Base-by-base conservation (phyloP, 1,284 basidiomycete genomes). In the Rhodotorula sp. region DNA sequence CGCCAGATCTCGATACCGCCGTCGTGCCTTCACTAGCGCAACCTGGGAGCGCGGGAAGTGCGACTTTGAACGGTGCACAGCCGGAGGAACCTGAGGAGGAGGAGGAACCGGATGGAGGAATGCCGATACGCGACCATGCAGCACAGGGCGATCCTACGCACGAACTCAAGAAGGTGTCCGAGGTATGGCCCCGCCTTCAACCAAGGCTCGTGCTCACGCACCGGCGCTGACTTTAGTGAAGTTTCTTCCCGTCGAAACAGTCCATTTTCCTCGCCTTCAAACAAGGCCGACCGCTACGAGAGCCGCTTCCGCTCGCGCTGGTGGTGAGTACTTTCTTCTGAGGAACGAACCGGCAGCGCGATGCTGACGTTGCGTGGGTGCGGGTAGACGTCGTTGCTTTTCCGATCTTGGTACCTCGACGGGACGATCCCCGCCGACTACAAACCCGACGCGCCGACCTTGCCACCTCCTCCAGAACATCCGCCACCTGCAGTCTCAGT, bases 211-310 rank as follows among this genome's bases (percentile, higher is more conserved):
- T 45, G 23, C 16, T 8, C 26, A 21, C 5, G 23, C n/a, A 10
- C 43, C 10, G n/a, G 4, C 48, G 34, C 38, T 28, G 31, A 45
- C 28, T n/a, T 16, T 6, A 57, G 34, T 2, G 8, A 10, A 43
- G 28, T 5, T 16, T 38, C n/a, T 15, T 3, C 7, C 16, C 5
- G 23, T 15, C 12, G 34, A 43, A 12, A 5, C 52, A 72, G 68
- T 59, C 67, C 62, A 74, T 76, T 28, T 66, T 76, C 48, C 57
- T 73, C 59, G 75, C 75, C 8, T 76, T 76, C 69, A 75, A 74
- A 62, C 71, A 75, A 52, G 69, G 67, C 2, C 60, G 75, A 28
- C 52, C 59, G 21, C 49, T 76, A 21, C 72, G 71, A 43, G 71
- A 76, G 47, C 56, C 73, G 16, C 26, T 76, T 5, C 75, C 75